phyloP scores from a whole-genome alignment of 2,329 filamentous ascomycete genomes.

The Fusarium haematococcum region DNA sequence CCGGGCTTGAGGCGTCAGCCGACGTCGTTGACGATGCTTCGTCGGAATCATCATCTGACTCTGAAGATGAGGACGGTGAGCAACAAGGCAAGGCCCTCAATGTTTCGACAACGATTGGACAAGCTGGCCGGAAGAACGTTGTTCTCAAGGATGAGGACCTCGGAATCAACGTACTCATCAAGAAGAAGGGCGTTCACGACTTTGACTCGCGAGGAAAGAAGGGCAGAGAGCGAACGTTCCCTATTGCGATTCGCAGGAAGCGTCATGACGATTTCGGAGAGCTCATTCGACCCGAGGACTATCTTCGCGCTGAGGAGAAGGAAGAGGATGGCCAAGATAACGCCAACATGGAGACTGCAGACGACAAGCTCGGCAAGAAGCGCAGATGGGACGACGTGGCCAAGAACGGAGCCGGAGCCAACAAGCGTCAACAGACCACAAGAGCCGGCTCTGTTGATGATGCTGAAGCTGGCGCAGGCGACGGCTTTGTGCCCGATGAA shows the following conservation, averaged over 20 bases:
- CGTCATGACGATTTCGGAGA: slow-evolving; percentile 94
- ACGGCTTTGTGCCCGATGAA: slow-evolving; percentile 63
- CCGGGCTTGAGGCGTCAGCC: slow-evolving; percentile 74
- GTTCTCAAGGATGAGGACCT: slow-evolving; percentile 90
- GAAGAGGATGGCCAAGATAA: slow-evolving; percentile 76
- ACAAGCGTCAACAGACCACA: slow-evolving; percentile 70
- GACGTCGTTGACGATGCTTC: slow-evolving; percentile 86
- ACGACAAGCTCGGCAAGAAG: slow-evolving; percentile 86
- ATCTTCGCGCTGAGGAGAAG: slow-evolving; percentile 90
- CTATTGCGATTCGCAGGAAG: slow-evolving; percentile 82
- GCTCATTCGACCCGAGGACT: slow-evolving; percentile 92
- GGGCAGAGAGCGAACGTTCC: slow-evolving; percentile 92
- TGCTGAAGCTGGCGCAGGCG: slow-evolving; percentile 52
- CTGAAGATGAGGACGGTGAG: slow-evolving; percentile 89
- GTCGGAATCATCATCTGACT: slow-evolving; percentile 86
- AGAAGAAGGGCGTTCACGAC: slow-evolving; percentile 91
- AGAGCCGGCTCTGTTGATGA: slow-evolving; percentile 59
- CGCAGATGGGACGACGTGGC: slow-evolving; percentile 86
- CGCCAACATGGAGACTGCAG: slow-evolving; percentile 52
- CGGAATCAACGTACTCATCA: slow-evolving; percentile 89
- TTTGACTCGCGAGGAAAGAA: slow-evolving; percentile 93
- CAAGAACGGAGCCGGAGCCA: slow-evolving; percentile 54
- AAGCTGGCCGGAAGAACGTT: slow-evolving; percentile 86
- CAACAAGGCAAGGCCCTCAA: slow-evolving; percentile 94
- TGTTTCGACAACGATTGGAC: slow-evolving; percentile 85